Conservation (phyloP, 2,329 filamentous ascomycete species). For the Parastagonospora nodorum region DNA sequence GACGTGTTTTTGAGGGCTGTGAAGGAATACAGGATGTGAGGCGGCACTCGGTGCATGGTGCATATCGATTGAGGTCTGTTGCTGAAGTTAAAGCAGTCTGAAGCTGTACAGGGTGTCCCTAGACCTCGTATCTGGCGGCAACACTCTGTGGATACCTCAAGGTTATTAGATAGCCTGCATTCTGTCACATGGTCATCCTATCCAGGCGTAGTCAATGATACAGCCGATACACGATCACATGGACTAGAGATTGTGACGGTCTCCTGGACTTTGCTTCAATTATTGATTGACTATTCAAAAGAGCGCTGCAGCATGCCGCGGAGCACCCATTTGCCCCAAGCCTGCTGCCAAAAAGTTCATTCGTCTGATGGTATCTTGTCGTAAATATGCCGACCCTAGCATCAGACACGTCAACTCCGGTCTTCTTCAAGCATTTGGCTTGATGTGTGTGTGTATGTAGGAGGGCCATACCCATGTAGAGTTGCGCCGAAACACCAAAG, state of each 20-base stretch:
- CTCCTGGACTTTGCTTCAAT: no score
- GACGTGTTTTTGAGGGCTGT: no score
- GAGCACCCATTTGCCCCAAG: not conserved
- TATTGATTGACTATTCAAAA: not conserved
- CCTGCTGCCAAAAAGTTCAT: not conserved
- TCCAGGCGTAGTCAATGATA: not conserved
- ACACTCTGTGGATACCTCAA: no score
- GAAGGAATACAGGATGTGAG: no score
- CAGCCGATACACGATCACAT: not conserved
- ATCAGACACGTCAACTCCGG: slow-evolving; percentile 25
- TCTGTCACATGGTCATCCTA: no score
- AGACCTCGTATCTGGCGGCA: no score
- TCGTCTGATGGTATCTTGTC: slow-evolving; percentile 32
- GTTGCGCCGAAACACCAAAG: slow-evolving; percentile 26
- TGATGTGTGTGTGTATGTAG: slow-evolving; percentile 5
- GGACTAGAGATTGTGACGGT: not conserved
- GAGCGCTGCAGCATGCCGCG: no score
- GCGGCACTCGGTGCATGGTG: no score
- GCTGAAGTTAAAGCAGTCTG: no score
- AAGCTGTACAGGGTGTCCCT: no score
- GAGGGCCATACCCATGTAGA: slow-evolving; percentile 25
- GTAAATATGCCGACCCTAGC: slow-evolving; percentile 23
- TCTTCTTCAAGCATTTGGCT: slow-evolving; percentile 8
- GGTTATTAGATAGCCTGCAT: no score
- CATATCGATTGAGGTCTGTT: no score